Conservation (phyloP, 2,329 filamentous ascomycete species). For the Thielaviopsis ethacetica region DNA sequence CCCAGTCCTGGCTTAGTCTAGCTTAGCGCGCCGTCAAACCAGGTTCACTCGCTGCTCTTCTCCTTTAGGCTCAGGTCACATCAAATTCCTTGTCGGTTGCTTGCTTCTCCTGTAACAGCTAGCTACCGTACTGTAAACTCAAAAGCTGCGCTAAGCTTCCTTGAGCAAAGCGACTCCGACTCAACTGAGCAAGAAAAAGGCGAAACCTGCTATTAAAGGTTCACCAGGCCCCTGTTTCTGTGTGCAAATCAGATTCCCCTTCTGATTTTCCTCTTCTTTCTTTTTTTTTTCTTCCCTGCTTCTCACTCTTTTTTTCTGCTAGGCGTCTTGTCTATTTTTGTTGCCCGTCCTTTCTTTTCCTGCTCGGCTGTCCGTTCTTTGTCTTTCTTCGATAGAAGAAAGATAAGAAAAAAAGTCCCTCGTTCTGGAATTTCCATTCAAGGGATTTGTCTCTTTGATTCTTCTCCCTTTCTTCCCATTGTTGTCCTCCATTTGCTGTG, state of each 20-base stretch:
- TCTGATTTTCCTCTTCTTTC: conserved; percentile 2
- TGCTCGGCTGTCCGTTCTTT: not conserved
- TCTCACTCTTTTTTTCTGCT: not conserved
- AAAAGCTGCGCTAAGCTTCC: no score
- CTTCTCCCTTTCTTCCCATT: no score
- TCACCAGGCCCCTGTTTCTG: not conserved
- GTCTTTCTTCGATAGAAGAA: not conserved
- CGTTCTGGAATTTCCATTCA: no score
- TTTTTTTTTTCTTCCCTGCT: not conserved
- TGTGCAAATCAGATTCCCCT: not conserved
- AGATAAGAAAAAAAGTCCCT: no score
- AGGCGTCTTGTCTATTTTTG: not conserved
- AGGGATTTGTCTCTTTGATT: no score
- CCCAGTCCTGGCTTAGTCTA: not conserved
- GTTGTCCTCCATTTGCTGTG: no score
- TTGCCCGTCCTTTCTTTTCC: not conserved
- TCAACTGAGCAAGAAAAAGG: not conserved
- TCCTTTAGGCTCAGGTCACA: not conserved
- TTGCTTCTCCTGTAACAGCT: not conserved
- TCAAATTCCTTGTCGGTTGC: no score
- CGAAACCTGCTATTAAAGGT: not conserved
- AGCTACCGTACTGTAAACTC: not conserved
- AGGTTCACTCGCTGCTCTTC: not conserved
- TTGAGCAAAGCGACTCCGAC: no score
- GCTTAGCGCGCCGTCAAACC: not conserved